A percentile compares a stretch with the other conserved stretches of the same genome.
phyloP scores from a whole-genome alignment of 2,329 filamentous ascomycete genomes.

The Sporothrix curviconia region DNA sequence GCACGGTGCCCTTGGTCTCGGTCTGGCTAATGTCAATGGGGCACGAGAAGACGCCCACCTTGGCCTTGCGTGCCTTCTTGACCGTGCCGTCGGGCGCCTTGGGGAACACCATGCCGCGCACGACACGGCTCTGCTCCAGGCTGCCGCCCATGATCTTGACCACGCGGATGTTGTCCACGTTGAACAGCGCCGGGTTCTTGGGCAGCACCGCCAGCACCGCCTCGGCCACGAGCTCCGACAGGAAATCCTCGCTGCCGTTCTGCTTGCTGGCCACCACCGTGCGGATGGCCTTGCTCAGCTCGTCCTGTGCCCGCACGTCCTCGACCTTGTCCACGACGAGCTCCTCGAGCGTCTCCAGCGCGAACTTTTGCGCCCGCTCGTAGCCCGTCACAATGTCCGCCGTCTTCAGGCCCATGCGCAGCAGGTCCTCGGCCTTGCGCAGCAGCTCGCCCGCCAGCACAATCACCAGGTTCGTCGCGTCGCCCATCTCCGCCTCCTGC shows the following conservation, averaged over 20 bases:
- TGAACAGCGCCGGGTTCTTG: conserved; percentile 94
- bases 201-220: conserved; percentile 80
- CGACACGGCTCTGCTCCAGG: conserved; percentile 86
- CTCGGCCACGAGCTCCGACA: conserved; percentile 82
- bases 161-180: conserved; percentile 96
- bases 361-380: conserved; percentile 86
- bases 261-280: conserved; percentile 97
- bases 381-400: conserved; percentile 94
- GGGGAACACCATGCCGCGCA: conserved; percentile 97
- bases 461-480: conserved; percentile 96
- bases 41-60: conserved; percentile 95
- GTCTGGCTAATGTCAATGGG: conserved; percentile 93
- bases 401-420: conserved; percentile 97
- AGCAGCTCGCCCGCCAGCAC: conserved; percentile 90
- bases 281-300: conserved; percentile 89
- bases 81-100: conserved; percentile 87
- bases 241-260: conserved; percentile 81
- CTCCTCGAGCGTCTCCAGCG: conserved; percentile 78
- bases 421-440: conserved; percentile 92
- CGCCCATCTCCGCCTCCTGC: conserved; percentile 98
- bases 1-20: conserved; percentile 96
- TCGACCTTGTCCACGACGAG: conserved; percentile 85
- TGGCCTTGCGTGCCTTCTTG: conserved; percentile 87
- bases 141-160: conserved; percentile 99
- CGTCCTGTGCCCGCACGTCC: conserved; percentile 70